phyloP scores from a whole-genome alignment of 306 rosid genomes.

The Clitoria ternatea region DNA sequence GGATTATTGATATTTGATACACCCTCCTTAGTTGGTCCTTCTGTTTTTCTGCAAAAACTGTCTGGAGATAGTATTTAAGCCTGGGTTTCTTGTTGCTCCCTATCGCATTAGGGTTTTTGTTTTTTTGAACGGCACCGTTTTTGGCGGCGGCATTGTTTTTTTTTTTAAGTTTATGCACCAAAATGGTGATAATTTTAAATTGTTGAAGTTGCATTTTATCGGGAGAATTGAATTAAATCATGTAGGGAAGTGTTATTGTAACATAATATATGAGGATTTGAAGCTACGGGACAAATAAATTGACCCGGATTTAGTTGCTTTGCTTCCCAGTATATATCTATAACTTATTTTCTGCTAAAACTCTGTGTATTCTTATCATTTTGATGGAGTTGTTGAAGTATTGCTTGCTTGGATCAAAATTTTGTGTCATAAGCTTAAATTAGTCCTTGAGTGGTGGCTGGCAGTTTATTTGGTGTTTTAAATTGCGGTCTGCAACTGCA shows the following conservation, averaged over 20 bases:
- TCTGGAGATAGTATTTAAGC: neutral
- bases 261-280: neutral
- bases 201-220: neutral
- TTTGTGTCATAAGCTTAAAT: neutral
- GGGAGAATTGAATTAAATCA: neutral
- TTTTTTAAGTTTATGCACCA: too few species aligned
- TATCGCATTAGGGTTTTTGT: too few species aligned
- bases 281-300: neutral
- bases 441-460: neutral
- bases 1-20: neutral
- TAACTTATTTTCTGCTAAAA: neutral
- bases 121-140: too few species aligned
- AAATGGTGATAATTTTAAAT: neutral
- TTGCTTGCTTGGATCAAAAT: conserved; percentile 1
- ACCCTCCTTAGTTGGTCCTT: too few species aligned
- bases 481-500: too few species aligned
- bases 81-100: too few species aligned
- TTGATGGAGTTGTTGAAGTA: neutral
- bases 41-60: neutral
- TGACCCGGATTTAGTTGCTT: neutral
- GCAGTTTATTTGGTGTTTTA: neutral
- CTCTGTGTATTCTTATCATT: neutral
- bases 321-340: neutral
- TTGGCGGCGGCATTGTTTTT: too few species aligned
- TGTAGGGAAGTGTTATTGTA: neutral